These are phyloP conservation scores for Candida germanica DNA, from an alignment of 805 yeast species.

Conservation along the genomic window DNA sequence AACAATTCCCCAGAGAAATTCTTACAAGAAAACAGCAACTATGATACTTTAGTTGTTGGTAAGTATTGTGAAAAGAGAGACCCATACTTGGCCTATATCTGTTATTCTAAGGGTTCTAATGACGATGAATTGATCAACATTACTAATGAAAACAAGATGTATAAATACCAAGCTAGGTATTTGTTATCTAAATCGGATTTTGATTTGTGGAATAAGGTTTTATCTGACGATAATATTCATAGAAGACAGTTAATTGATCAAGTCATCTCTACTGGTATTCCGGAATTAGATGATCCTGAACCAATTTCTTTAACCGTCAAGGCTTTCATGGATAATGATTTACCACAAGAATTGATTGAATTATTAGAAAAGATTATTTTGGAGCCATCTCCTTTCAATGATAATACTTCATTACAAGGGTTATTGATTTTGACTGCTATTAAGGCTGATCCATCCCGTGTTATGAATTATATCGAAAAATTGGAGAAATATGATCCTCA, in stretches of 20 bases:
- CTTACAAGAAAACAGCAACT: conserved; percentile 82
- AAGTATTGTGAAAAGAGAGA: conserved; percentile 98
- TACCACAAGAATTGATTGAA: conserved; percentile 91
- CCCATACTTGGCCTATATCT: conserved; percentile 96
- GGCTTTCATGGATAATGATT: conserved; percentile 92
- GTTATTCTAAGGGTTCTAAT: conserved; percentile 92
- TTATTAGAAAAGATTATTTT: conserved; percentile 91
- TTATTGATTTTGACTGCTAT: conserved; percentile 90
- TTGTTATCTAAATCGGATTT: conserved; percentile 85
- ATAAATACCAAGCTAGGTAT: conserved; percentile 98
- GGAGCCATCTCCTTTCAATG: conserved; percentile 96
- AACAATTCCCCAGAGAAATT: conserved; percentile 97
- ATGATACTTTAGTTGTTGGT: conserved; percentile 95
- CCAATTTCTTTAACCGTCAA: conserved; percentile 91
- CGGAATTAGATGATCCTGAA: conserved; percentile 88
- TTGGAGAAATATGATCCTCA: conserved; percentile 87
- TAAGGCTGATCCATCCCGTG: conserved; percentile 88
- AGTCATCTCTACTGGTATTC: conserved; percentile 93
- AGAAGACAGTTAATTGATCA: conserved; percentile 92
- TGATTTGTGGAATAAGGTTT: conserved; percentile 76
- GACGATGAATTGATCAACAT: conserved; percentile 86
- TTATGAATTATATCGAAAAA: conserved; percentile 77
- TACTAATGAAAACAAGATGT: conserved; percentile 97
- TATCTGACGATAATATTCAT: conserved; percentile 72
- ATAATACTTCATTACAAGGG: conserved; percentile 93